phyloP scores from a whole-genome alignment of 1,139 yeast genomes.

The Chernovozyma aurita region DNA sequence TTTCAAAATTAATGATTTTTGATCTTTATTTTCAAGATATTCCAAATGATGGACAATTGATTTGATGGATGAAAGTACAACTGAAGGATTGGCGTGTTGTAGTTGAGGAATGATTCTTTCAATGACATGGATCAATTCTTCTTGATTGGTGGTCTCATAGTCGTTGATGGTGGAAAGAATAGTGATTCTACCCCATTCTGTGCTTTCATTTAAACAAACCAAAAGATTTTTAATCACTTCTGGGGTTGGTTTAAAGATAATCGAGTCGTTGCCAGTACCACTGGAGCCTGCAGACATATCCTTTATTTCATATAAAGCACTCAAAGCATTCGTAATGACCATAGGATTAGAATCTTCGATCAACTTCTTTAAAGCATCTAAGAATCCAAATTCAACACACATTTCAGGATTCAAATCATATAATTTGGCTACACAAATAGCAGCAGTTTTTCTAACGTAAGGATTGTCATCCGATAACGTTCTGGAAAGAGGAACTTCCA shows the following conservation, averaged over 20 bases:
- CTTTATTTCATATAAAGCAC: conserved; percentile 78
- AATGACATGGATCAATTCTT: conserved; percentile 80
- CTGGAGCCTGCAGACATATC: no score
- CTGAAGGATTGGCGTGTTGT: conserved; percentile 97
- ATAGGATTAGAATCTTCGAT: conserved; percentile 89
- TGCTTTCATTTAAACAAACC: conserved; percentile 88
- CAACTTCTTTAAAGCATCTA: conserved; percentile 63
- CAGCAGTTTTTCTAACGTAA: conserved; percentile 96
- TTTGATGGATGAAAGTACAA: conserved; percentile 82
- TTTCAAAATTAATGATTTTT: conserved; percentile 43
- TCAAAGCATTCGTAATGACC: conserved; percentile 93
- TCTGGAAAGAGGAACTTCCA: conserved; percentile 83
- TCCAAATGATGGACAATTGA: conserved; percentile 72
- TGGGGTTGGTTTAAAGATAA: conserved; percentile 36
- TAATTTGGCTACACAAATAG: conserved; percentile 92
- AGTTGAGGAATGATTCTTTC: conserved; percentile 93
- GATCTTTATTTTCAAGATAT: conserved; percentile 22
- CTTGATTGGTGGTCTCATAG: conserved; percentile 49
- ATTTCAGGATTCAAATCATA: conserved; percentile 80
- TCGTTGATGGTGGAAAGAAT: conserved; percentile 79
- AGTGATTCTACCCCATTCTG: conserved; percentile 98
- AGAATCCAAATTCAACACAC: conserved; percentile 84
- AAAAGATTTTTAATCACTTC: conserved; percentile 61
- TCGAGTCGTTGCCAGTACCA: conserved; percentile 49
- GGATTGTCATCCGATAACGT: conserved; percentile 93